A percentile compares a stretch with the other conserved stretches of the same genome.
These are phyloP conservation scores for Chlamydomonas reinhardtii DNA, from an alignment of 163 green algal genomes.

Conservation along the genomic window DNA sequence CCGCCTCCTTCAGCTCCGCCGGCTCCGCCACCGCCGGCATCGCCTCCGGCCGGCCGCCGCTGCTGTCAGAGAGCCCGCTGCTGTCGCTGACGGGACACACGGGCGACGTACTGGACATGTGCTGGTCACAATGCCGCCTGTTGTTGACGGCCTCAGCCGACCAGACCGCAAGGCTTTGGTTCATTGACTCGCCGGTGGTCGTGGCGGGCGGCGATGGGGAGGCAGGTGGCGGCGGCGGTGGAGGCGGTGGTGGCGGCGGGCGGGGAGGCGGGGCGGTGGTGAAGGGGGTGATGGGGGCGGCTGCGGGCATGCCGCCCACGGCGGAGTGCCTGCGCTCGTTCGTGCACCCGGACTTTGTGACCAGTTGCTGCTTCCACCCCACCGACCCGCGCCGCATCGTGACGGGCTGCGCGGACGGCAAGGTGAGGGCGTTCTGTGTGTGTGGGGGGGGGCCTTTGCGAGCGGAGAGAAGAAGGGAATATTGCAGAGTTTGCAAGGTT, in stretches of 20 bases:
- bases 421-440: constrained; percentile 83
- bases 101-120: constrained; percentile 93
- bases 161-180: constrained; percentile 94
- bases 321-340: constrained; percentile 87
- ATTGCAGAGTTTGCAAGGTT: too few relatives aligned
- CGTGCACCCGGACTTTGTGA: constrained; percentile 89
- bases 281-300: neutral
- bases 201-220: neutral
- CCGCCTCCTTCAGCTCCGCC: neutral
- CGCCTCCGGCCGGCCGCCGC: constrained; percentile 12
- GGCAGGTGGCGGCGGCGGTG: neutral
- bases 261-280: neutral
- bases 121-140: constrained; percentile 79
- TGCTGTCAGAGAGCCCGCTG: constrained; percentile 49
- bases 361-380: constrained; percentile 92
- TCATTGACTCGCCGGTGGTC: constrained; percentile 69
- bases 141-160: constrained; percentile 80
- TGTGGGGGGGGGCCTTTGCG: too few relatives aligned
- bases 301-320: neutral
- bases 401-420: constrained; percentile 61
- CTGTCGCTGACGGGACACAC: constrained; percentile 76
- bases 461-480: too few relatives aligned
- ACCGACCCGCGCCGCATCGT: constrained; percentile 74
- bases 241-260: neutral
- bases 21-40: neutral